These are phyloP conservation scores for Houttuynia cordata DNA, from an alignment of 164 flowering plant genomes.

Conservation along the genomic window DNA sequence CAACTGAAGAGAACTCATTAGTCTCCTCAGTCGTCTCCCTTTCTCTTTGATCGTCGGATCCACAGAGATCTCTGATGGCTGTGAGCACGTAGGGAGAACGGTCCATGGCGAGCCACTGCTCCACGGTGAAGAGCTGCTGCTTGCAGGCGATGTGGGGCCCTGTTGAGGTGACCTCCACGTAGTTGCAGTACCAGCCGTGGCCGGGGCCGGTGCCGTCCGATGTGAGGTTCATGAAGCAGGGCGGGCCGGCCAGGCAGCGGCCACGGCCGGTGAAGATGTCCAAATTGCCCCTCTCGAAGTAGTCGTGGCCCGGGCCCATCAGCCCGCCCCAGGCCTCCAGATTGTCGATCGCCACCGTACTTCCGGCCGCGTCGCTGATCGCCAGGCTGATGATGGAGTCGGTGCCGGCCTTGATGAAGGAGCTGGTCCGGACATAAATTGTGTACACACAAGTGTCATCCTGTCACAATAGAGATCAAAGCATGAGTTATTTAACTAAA, in stretches of 20 bases:
- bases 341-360: constrained; percentile 23
- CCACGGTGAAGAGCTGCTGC: constrained; percentile 49
- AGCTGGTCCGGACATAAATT: constrained; percentile 67
- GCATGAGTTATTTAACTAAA: background rate
- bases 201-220: constrained; percentile 69
- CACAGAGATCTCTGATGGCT: constrained; percentile 28
- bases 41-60: background rate
- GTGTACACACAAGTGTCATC: constrained; percentile 63
- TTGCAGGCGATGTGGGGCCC: constrained; percentile 48
- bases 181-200: constrained; percentile 84
- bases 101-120: constrained; percentile 79
- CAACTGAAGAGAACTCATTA: no score
- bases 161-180: constrained; percentile 69
- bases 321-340: constrained; percentile 80
- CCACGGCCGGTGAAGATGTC: constrained; percentile 80
- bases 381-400: constrained; percentile 54
- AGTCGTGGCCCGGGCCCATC: constrained; percentile 55
- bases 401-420: constrained; percentile 64
- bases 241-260: constrained; percentile 34
- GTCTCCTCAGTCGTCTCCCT: no score
- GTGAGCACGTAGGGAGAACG: constrained; percentile 48
- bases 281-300: constrained; percentile 80
- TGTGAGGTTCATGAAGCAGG: constrained; percentile 57
- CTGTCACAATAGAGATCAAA: background rate
- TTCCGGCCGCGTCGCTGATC: constrained; percentile 30